These are phyloP conservation scores for Margaritispora aquatica DNA, from an alignment of 495 filamentous ascomycete genomes.

Conservation along the genomic window DNA sequence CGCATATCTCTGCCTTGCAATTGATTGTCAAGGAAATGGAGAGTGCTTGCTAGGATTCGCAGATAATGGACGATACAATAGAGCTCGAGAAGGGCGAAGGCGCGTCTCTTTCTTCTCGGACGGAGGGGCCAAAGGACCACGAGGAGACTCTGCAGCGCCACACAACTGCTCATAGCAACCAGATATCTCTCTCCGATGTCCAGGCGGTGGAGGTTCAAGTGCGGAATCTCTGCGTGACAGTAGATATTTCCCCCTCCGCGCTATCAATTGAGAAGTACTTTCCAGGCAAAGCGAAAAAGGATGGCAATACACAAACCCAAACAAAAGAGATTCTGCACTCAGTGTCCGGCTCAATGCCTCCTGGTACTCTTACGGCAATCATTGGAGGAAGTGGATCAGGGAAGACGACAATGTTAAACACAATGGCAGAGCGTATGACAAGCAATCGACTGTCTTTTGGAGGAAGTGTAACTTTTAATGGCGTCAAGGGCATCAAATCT, in stretches of 20 bases:
- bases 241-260: constrained; percentile 42
- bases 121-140: neutral
- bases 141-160: neutral
- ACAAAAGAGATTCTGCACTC: constrained; percentile 41
- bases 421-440: constrained; percentile 58
- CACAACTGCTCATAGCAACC: constrained; percentile 22
- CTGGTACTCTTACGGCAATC: constrained; percentile 63
- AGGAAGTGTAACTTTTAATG: constrained; percentile 54
- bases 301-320: constrained; percentile 12
- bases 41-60: neutral
- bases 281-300: constrained; percentile 9
- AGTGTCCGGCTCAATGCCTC: constrained; percentile 48
- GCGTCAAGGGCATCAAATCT: constrained; percentile 38
- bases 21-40: neutral
- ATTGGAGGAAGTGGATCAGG: constrained; percentile 68
- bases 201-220: constrained; percentile 52
- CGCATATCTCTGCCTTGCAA: neutral
- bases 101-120: neutral
- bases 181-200: constrained; percentile 55
- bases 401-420: constrained; percentile 67
- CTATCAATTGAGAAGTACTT: constrained; percentile 10
- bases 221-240: constrained; percentile 45
- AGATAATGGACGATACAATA: neutral
- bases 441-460: constrained; percentile 44
- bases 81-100: neutral